These are phyloP conservation scores for Coemansia sp. DNA, from an alignment of 192 early-diverging fungal genomes.

Conservation along the genomic window DNA sequence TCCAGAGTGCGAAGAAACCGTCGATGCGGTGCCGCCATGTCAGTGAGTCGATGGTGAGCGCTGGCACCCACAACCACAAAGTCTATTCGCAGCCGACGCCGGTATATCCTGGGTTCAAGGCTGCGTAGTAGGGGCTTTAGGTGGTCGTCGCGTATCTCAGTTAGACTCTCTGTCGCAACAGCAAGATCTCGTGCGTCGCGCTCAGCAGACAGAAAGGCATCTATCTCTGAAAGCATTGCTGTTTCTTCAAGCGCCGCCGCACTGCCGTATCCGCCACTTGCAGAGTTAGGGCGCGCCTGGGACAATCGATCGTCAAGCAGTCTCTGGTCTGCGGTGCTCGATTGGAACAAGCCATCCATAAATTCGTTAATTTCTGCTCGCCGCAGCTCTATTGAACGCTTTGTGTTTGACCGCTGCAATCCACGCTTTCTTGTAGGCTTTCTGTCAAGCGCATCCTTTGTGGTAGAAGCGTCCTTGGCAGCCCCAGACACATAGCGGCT, in stretches of 20 bases:
- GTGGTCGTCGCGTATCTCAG: conserved; percentile 54
- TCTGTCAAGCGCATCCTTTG: conserved; percentile 2
- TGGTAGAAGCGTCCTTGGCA: background rate
- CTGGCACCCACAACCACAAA: conserved; percentile 49
- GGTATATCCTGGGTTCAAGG: conserved; percentile 53
- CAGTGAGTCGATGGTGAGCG: conserved; percentile 17
- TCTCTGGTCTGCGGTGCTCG: background rate
- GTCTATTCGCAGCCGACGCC: conserved; percentile 51
- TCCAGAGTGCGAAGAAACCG: conserved; percentile 52
- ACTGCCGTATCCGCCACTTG: conserved; percentile 9
- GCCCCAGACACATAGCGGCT: conserved; percentile 15
- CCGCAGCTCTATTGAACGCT: conserved; percentile 52
- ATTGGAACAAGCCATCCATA: conserved; percentile 45
- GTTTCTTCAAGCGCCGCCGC: background rate
- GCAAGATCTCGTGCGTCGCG: conserved; percentile 41
- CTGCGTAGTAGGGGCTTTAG: conserved; percentile 55
- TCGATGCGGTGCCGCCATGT: conserved; percentile 43
- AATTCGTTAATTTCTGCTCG: conserved; percentile 49
- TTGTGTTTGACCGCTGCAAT: conserved; percentile 44
- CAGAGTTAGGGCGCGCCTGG: conserved; percentile 3
- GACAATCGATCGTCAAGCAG: background rate
- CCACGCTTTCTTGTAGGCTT: conserved; percentile 26
- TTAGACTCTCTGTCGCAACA: conserved; percentile 52
- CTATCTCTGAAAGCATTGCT: conserved; percentile 22
- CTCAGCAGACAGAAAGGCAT: conserved; percentile 26